These are phyloP conservation scores for Fusarium setosum DNA, from an alignment of 2,329 filamentous ascomycete species.

Conservation along the genomic window DNA sequence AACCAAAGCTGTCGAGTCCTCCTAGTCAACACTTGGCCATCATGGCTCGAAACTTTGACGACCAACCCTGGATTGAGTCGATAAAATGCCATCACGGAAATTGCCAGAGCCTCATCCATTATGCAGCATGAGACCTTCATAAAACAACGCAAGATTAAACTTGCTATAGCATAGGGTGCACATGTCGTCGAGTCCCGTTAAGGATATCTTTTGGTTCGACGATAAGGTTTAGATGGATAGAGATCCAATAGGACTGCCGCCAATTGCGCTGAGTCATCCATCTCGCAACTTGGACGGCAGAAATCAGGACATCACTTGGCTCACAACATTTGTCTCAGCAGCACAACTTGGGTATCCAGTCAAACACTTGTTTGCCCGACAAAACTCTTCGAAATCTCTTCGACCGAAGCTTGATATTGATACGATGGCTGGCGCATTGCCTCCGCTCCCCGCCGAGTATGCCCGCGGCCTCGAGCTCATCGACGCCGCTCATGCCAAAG, in stretches of 20 bases:
- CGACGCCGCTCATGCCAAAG: constrained; percentile 68
- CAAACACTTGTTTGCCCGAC: not conserved
- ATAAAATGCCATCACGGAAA: no score
- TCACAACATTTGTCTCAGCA: not conserved
- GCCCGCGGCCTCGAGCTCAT: constrained; percentile 72
- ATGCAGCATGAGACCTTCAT: no score
- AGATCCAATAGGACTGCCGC: constrained; percentile 33
- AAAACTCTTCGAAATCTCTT: not conserved
- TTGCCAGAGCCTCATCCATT: no score
- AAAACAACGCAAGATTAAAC: no score
- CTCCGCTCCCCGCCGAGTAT: constrained; percentile 54
- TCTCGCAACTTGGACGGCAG: constrained; percentile 24
- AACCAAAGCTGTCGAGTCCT: not conserved
- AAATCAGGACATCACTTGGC: not conserved
- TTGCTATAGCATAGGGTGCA: no score
- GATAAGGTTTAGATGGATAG: not conserved
- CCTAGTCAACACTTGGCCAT: no score
- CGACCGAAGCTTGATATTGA: not conserved
- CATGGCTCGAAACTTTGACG: no score
- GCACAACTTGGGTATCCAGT: not conserved
- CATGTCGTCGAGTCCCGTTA: not conserved
- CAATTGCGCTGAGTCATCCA: constrained; percentile 44
- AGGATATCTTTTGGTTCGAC: not conserved
- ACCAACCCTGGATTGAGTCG: no score
- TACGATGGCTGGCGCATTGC: constrained; percentile 37